Base-by-base conservation (phyloP, 2,329 filamentous ascomycete species). In the Aspergillus sp. region DNA sequence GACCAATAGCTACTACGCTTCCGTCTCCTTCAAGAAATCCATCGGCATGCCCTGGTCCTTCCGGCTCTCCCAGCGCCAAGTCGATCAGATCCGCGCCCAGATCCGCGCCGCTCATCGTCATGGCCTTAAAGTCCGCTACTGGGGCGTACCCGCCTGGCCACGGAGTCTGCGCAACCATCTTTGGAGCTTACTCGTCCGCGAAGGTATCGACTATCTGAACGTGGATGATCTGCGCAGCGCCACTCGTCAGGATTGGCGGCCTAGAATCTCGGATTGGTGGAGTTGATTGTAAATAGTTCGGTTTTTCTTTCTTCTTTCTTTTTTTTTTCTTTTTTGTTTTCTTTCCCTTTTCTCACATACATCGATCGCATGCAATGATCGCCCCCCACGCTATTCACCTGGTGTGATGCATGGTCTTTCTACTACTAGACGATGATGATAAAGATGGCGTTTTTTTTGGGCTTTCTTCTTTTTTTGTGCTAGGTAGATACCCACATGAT, bases 1-100 rank as follows among this genome's bases (percentile, higher is more conserved):
- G 6, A 77, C 78, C 13, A 87, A 85, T 65, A 85, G 82, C 23
- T 85, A 82, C 74, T 87, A 86, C 70, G 84, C 85, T 15, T 83
- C 80, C 5, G 79, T 81, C 8, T 82, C 81, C 5, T 86, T 86
- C 68, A 75, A 71, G 11, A 69, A 72, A 6, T 72, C 80, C 6
- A 76, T 87, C 32, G 84, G 81, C 1, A 73, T 71, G 54, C 75
- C 79, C 7, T 85, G 82, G 82, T 75, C 77, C 30, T 81, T 83
- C 25, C 77, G 73, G 4, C 73, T 86, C 15, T 80, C 78, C 0
- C 58, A 71, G 1, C 58, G 64, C 3, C 84, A 86, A 64, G 70
- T 83, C 51, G 66, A 78, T 0, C 69, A 73, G 11, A 76, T 87
- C 60, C 75, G 83, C 30, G 74, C 75, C 4, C 84, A 87, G 67